A percentile compares a stretch with the other conserved stretches of the same genome.
phyloP scores from a whole-genome alignment of 371 early-diverging fungal genomes.

The Mucor indicus region DNA sequence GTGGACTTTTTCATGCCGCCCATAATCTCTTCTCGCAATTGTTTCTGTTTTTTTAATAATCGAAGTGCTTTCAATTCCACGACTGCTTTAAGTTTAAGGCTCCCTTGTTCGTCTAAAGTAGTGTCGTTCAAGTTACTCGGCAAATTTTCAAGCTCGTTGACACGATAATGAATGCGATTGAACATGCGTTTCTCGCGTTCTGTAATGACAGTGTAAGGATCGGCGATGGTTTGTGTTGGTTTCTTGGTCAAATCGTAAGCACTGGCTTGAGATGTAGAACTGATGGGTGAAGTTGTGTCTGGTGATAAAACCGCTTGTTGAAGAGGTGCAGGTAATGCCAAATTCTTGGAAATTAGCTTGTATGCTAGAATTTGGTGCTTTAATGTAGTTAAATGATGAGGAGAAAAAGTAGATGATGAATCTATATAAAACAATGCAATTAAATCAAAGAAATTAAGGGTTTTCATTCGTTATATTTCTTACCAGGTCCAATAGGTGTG shows the following conservation, averaged over 20 bases:
- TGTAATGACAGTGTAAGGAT: slow-evolving; percentile 65
- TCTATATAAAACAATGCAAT: slow-evolving; percentile 1
- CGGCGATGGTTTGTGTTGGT: slow-evolving; percentile 71
- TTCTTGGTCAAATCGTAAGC: slow-evolving; percentile 57
- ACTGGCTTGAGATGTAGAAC: slow-evolving; percentile 19
- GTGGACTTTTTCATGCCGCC: slow-evolving; percentile 65
- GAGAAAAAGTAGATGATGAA: slow-evolving; percentile 37
- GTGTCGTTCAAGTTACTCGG: slow-evolving; percentile 27
- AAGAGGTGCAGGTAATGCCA: slow-evolving; percentile 71
- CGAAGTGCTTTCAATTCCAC: slow-evolving; percentile 85
- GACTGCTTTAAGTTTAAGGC: slow-evolving; percentile 59
- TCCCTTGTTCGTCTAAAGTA: slow-evolving; percentile 13
- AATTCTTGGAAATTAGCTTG: slow-evolving; percentile 77
- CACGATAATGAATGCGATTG: slow-evolving; percentile 69
- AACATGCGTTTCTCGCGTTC: slow-evolving; percentile 75
- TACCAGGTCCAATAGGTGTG: not conserved
- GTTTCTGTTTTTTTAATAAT: slow-evolving; percentile 73
- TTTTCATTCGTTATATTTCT: not conserved
- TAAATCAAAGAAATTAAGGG: not conserved
- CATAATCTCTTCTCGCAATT: slow-evolving; percentile 79
- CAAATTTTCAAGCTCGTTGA: slow-evolving; percentile 67
- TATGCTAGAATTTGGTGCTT: slow-evolving; percentile 81
- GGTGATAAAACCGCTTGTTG: slow-evolving; percentile 70
- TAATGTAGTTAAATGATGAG: slow-evolving; percentile 63
- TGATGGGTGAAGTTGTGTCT: not conserved